A percentile compares a stretch with the other conserved stretches of the same genome.
These are phyloP conservation scores for Pleurotus cornucopiae DNA, from an alignment of 768 basidiomycete genomes.

Conservation along the genomic window DNA sequence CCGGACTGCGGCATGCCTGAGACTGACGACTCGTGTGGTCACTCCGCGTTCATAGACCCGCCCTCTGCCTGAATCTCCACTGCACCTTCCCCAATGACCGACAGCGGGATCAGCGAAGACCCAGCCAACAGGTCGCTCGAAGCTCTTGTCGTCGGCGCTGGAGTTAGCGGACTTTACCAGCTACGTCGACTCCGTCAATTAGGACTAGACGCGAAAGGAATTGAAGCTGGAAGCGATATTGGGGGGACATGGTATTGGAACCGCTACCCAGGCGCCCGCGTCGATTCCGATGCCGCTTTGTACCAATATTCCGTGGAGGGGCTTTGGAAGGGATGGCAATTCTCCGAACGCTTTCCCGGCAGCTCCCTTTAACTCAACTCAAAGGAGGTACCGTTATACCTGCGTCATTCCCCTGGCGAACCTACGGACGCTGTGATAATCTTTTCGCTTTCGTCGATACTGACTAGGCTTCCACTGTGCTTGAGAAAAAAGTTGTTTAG, in stretches of 20 bases:
- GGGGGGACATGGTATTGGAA: conserved; percentile 9
- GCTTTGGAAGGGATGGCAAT: conserved; percentile 5
- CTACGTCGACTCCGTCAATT: neutral
- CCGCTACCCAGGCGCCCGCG: conserved; percentile 6
- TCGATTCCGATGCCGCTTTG: conserved; percentile 6
- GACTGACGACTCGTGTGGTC: neutral
- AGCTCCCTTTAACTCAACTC: no score
- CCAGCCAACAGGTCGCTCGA: neutral
- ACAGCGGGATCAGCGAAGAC: neutral
- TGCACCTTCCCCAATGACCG: neutral
- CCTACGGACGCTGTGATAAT: no score
- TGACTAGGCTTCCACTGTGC: no score
- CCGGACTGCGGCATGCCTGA: neutral
- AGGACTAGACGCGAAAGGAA: neutral
- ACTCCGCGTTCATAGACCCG: neutral
- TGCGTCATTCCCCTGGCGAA: no score
- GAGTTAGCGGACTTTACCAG: neutral
- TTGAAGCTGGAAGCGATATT: conserved; percentile 12
- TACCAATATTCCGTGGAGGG: conserved; percentile 1
- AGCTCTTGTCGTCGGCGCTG: conserved; percentile 3
- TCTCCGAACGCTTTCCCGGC: neutral
- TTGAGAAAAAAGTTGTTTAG: no score
- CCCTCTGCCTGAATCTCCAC: neutral
- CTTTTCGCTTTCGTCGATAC: no score
- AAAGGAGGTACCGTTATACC: no score